These are phyloP conservation scores for Ganoderma multipileum DNA, from an alignment of 1,284 basidiomycete genomes.

Conservation along the genomic window DNA sequence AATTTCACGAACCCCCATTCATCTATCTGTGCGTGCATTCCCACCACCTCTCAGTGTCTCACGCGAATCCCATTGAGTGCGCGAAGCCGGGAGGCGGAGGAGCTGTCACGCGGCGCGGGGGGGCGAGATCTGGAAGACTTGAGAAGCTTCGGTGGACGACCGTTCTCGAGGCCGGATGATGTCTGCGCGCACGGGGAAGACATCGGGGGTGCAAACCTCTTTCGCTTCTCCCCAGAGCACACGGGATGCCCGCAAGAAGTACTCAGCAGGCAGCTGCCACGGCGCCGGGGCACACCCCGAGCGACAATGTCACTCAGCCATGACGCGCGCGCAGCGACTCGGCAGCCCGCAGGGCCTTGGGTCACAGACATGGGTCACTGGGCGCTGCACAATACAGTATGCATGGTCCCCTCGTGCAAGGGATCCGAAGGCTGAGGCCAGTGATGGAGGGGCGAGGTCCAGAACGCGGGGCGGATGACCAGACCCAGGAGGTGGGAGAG, in stretches of 20 bases:
- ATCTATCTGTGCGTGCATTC: constrained; percentile 19
- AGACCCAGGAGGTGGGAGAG: not conserved
- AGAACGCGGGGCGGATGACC: not conserved
- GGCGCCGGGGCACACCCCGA: not conserved
- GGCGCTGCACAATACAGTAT: not conserved
- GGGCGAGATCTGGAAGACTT: constrained; percentile 9
- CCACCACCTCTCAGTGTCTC: constrained; percentile 2
- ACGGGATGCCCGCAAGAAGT: not conserved
- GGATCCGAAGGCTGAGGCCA: not conserved
- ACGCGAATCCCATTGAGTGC: constrained; percentile 14
- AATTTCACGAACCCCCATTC: constrained; percentile 20
- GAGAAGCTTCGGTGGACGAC: not conserved
- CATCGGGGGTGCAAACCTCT: constrained; percentile 25
- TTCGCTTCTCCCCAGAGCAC: constrained; percentile 16
- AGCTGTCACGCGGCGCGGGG: constrained; percentile 3
- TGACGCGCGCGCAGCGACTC: not conserved
- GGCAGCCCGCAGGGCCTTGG: not conserved
- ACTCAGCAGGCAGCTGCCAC: not conserved
- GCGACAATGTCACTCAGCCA: too few relatives aligned
- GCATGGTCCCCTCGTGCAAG: not conserved
- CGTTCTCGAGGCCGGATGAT: not conserved
- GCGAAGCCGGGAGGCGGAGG: constrained; percentile 5
- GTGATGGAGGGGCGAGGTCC: not conserved
- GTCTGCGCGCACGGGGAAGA: constrained; percentile 8
- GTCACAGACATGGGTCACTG: not conserved